phyloP scores from a whole-genome alignment of 345 rosid genomes.

The Populus deltoides region DNA sequence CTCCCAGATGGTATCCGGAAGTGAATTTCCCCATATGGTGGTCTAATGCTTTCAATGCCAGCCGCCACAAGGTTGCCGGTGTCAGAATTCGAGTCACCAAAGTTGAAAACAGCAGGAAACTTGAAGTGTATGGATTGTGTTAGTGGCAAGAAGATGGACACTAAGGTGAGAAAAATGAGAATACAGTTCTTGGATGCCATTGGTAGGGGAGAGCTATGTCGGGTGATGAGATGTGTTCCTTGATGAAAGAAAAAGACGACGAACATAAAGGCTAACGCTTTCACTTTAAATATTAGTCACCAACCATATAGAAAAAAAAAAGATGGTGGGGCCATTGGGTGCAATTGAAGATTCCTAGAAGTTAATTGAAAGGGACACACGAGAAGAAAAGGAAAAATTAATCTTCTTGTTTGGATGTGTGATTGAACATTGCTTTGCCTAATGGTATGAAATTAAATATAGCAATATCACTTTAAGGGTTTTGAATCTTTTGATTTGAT shows the following conservation, averaged over 20 bases:
- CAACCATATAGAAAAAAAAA: slow-evolving; percentile 9
- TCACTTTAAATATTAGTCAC: slow-evolving; percentile 25
- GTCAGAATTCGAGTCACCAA: slow-evolving; percentile 93
- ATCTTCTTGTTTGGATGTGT: neutral
- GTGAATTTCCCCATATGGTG: slow-evolving; percentile 66
- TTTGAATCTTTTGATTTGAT: no score
- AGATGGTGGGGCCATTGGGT: slow-evolving; percentile 32
- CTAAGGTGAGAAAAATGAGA: slow-evolving; percentile 28
- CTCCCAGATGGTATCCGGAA: slow-evolving; percentile 68
- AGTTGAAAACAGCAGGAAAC: slow-evolving; percentile 72
- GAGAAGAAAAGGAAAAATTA: neutral
- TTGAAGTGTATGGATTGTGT: slow-evolving; percentile 46
- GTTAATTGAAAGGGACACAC: neutral
- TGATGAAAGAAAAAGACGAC: neutral
- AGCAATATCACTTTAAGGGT: neutral
- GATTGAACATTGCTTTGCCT: neutral
- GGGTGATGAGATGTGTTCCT: neutral
- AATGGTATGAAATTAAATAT: neutral
- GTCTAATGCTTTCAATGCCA: slow-evolving; percentile 56
- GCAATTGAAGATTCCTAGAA: slow-evolving; percentile 17
- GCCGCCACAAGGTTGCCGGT: slow-evolving; percentile 74
- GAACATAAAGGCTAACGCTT: slow-evolving; percentile 6
- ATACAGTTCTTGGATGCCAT: slow-evolving; percentile 36
- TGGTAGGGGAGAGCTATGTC: slow-evolving; percentile 8
- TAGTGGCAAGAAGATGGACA: slow-evolving; percentile 35